Evolutionary conservation across 176 grass and related monocot species (phyloP), one percentile per base, ranked within the genome.

Genomic region (Lolium rigidum): DNA sequence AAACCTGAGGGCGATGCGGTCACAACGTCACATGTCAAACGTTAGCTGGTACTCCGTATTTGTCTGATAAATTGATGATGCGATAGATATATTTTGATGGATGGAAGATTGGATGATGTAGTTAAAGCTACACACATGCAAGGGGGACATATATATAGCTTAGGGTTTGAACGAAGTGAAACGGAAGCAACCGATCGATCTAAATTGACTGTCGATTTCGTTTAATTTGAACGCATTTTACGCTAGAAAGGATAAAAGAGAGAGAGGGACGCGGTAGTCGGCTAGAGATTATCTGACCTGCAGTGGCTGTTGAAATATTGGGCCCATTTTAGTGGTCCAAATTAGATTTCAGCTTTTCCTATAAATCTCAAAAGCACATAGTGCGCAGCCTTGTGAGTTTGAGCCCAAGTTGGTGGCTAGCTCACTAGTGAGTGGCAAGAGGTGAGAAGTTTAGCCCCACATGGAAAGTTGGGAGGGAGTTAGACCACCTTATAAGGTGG

Each of bases 141-240:
- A 69, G 79, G 83, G 75, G 4, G 62, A 65, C 74, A 68, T 54
- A 18, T 87, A 50, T 73, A 35, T 87, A 58, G 75, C 84, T 92
- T 89, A 25, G 37, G 74, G 44, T 84, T 89, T 89, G 78, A 87
- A 84, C 80, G 80, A 92, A 92, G 90, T 92, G 80, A 52, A 69
- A 77, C n/a, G 31, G 77, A 92, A 80, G 90, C 84, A 92, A 92
- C 84, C 76, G 15, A 58, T 66, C 50, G 13, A 37, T 66, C 28
- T 35, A 9, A 66, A 35, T 9, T 46, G 26, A 21, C 15, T 58
- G 21, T 60, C 22, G 44, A 2, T n/a, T 24, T 66, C 11, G 5
- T 72, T 49, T 48, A 21, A 39, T 76, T 50, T 6, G 50, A 76
- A 80, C 68, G 28, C 8, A 74, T 62, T 5, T 15, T 59, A 81